These are phyloP conservation scores for Solanum corneliomulleri DNA, from an alignment of 257 asterid species.

Conservation along the genomic window DNA sequence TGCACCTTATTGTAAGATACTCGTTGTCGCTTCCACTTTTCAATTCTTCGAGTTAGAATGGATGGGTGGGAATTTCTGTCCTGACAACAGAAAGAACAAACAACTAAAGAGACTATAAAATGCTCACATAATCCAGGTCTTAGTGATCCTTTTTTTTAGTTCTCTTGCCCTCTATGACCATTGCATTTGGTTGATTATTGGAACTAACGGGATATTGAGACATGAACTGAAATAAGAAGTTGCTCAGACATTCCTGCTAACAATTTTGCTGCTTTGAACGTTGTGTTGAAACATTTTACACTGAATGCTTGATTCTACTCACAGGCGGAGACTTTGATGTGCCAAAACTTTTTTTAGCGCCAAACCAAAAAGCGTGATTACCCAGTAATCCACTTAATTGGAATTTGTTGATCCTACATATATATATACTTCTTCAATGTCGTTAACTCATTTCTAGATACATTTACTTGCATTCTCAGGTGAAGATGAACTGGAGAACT, in stretches of 20 bases:
- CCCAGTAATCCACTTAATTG: background rate
- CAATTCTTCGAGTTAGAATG: background rate
- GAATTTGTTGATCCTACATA: background rate
- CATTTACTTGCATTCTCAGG: conserved; percentile 2
- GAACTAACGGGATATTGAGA: background rate
- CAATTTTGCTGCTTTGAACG: background rate
- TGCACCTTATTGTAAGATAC: background rate
- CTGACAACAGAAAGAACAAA: background rate
- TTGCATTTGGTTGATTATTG: background rate
- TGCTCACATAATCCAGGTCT: background rate
- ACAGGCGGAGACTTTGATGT: background rate
- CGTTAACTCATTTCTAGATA: background rate
- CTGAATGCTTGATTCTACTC: background rate
- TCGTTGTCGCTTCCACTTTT: background rate
- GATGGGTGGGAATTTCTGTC: background rate
- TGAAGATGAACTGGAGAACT: conserved; percentile 30
- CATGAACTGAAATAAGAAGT: background rate
- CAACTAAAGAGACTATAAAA: background rate
- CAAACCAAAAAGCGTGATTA: background rate
- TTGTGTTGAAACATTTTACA: background rate
- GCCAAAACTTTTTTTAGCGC: background rate
- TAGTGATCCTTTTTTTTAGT: background rate
- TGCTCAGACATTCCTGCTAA: background rate
- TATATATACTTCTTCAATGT: background rate
- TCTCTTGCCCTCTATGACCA: background rate